Evolutionary conservation across 2,329 filamentous ascomycete genomes (phyloP).

Genomic region (Helminthosporium solani): DNA sequence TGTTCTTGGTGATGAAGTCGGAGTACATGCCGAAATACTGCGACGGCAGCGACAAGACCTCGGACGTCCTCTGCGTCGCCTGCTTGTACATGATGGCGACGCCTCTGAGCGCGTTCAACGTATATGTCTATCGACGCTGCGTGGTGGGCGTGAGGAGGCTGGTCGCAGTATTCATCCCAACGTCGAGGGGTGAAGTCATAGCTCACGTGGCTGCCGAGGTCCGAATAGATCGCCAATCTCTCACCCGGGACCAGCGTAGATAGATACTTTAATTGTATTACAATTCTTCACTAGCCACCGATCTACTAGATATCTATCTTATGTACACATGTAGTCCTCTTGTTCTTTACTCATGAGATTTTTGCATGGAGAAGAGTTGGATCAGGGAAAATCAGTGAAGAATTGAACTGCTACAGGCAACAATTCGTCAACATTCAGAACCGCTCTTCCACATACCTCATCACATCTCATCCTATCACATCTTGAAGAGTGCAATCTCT

Average conservation of each 20-base stretch:
- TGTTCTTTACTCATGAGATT: too few relatives aligned
- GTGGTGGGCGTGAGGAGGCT: slow-evolving; percentile 23
- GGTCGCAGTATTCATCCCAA: slow-evolving; percentile 21
- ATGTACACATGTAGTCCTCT: too few relatives aligned
- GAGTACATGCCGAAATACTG: slow-evolving; percentile 72
- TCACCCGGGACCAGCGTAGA: neutral
- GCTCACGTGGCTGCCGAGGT: slow-evolving; percentile 35
- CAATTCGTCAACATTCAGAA: too few relatives aligned
- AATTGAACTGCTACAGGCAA: too few relatives aligned
- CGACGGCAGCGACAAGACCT: slow-evolving; percentile 60
- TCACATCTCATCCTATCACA: too few relatives aligned
- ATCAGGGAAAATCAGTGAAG: too few relatives aligned
- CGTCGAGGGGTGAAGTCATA: slow-evolving; percentile 28
- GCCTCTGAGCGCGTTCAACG: slow-evolving; percentile 17
- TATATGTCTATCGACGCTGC: slow-evolving; percentile 9
- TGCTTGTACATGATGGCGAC: slow-evolving; percentile 39
- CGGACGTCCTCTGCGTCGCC: slow-evolving; percentile 43
- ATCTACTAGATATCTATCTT: neutral
- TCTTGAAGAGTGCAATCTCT: too few relatives aligned
- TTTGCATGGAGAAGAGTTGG: too few relatives aligned
- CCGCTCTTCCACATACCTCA: too few relatives aligned
- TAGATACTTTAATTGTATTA: neutral
- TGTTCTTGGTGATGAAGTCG: slow-evolving; percentile 93
- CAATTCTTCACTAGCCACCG: neutral
- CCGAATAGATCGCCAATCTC: slow-evolving; percentile 10